Percentiles rank a stretch among this genome's conserved stretches.
Evolutionary conservation across 495 filamentous ascomycete genomes (phyloP).

Genomic region (Delitschia confertaspora): DNA sequence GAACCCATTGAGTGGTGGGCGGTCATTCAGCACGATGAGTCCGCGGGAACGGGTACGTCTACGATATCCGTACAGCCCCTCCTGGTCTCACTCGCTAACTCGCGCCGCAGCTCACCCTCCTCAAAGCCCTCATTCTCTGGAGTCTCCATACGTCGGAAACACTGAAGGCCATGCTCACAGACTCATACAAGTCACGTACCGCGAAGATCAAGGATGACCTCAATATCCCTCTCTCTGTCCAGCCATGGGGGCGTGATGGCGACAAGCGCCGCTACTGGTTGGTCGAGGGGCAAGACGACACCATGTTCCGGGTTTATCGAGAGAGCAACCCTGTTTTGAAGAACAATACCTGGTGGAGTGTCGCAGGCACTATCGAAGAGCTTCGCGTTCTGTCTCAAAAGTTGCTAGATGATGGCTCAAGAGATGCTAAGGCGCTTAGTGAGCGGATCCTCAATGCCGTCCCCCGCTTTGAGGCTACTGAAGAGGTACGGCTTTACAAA

Average conservation of each 20-base stretch:
- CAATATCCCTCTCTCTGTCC: conserved; percentile 86
- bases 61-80: not conserved
- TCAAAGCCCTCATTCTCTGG: conserved; percentile 81
- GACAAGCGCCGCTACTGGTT: conserved; percentile 88
- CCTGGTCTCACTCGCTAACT: conserved; percentile 15
- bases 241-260: conserved; percentile 88
- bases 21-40: conserved; percentile 68
- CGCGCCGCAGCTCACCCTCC: conserved; percentile 55
- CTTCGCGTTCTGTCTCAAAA: conserved; percentile 63
- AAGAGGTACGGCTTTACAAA: conserved; percentile 54
- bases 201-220: conserved; percentile 77
- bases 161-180: conserved; percentile 67
- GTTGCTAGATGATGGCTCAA: conserved; percentile 66
- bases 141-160: conserved; percentile 81
- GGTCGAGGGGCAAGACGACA: conserved; percentile 90
- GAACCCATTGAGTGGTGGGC: conserved; percentile 72
- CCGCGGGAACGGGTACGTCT: conserved; percentile 66
- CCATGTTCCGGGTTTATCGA: conserved; percentile 84
- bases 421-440: conserved; percentile 65
- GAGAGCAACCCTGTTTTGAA: conserved; percentile 79
- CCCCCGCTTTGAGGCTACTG: conserved; percentile 87
- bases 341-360: conserved; percentile 78
- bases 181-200: conserved; percentile 72
- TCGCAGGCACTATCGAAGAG: conserved; percentile 86
- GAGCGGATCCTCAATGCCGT: conserved; percentile 72